Evolutionary conservation across 2,329 filamentous ascomycete genomes (phyloP).

Genomic region (Fusarium nematophilum): DNA sequence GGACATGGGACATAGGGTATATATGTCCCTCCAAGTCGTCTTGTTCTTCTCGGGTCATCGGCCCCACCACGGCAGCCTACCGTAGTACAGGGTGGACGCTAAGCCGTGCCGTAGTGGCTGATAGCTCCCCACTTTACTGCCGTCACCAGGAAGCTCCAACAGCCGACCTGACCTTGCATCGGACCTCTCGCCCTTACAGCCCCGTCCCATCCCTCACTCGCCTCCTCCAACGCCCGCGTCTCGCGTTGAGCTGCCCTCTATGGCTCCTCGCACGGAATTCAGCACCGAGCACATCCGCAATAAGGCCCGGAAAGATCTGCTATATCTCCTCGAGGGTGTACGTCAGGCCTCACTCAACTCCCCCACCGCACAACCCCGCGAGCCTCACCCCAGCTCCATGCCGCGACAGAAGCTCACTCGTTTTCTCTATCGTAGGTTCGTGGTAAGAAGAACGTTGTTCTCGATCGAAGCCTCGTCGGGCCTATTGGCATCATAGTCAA

Average conservation of each 20-base stretch:
- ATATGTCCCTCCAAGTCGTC: no score
- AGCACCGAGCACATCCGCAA: slow-evolving; percentile 81
- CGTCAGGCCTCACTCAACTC: slow-evolving; percentile 61
- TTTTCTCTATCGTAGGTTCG: slow-evolving; percentile 74
- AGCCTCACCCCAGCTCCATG: slow-evolving; percentile 19
- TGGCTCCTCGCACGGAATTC: slow-evolving; percentile 78
- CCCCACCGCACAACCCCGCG: slow-evolving; percentile 25
- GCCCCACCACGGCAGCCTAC: slow-evolving; percentile 11
- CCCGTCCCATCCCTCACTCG: slow-evolving; percentile 20
- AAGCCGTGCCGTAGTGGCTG: slow-evolving; percentile 1
- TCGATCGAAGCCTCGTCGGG: slow-evolving; percentile 90
- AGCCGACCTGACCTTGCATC: slow-evolving; percentile 11
- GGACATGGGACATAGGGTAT: no score
- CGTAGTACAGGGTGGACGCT: slow-evolving; percentile 4
- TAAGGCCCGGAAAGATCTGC: slow-evolving; percentile 87
- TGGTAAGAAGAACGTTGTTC: slow-evolving; percentile 97
- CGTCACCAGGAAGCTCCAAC: slow-evolving; percentile 35
- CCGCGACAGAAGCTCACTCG: slow-evolving; percentile 18
- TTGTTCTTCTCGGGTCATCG: background rate
- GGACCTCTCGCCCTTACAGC: background rate
- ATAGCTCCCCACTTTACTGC: slow-evolving; percentile 33
- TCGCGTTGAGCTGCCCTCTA: slow-evolving; percentile 61
- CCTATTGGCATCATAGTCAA: slow-evolving; percentile 93
- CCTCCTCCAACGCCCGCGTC: slow-evolving; percentile 21
- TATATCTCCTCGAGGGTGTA: slow-evolving; percentile 94